A percentile compares a stretch with the other conserved stretches of the same genome.
These are phyloP conservation scores for Choiromyces venosus DNA, from an alignment of 495 filamentous ascomycete species.

Conservation along the genomic window DNA sequence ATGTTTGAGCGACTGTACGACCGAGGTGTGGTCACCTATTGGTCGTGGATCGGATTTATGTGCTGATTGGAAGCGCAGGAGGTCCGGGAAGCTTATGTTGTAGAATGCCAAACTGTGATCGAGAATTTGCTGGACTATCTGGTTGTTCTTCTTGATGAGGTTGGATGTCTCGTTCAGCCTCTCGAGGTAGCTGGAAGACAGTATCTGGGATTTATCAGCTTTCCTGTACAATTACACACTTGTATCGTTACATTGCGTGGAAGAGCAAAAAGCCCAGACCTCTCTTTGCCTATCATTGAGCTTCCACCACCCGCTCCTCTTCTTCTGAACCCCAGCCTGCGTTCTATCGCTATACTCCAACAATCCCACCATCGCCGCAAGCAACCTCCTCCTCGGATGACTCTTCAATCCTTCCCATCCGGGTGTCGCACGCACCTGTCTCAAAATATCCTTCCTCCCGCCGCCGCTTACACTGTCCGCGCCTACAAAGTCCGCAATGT, in stretches of 20 bases:
- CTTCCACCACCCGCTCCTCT: constrained; percentile 37
- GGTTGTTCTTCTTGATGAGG: constrained; percentile 37
- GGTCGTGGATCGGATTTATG: constrained; percentile 27
- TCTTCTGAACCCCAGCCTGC: constrained; percentile 32
- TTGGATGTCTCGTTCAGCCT: constrained; percentile 36
- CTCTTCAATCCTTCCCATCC: constrained; percentile 28
- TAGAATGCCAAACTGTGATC: constrained; percentile 40
- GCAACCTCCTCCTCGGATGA: constrained; percentile 39
- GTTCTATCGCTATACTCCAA: constrained; percentile 37
- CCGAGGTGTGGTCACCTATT: constrained; percentile 41
- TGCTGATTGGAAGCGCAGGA: constrained; percentile 36
- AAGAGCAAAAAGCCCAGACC: constrained; percentile 25
- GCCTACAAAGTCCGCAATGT: neutral
- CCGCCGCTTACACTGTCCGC: neutral
- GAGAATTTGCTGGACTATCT: constrained; percentile 39
- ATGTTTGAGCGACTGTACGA: constrained; percentile 48
- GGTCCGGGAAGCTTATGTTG: constrained; percentile 36
- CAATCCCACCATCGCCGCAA: constrained; percentile 42
- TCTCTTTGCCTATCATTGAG: constrained; percentile 36
- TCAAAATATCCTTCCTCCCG: constrained; percentile 21
- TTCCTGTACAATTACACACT: neutral
- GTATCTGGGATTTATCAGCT: constrained; percentile 12
- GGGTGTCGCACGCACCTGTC: constrained; percentile 25
- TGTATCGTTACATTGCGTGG: neutral
- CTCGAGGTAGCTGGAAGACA: constrained; percentile 21